Percentiles rank a stretch among this genome's conserved stretches.
Evolutionary conservation across 208 protist genomes (phyloP).

Genomic region (Leptomonas pyrrhocoris): DNA sequence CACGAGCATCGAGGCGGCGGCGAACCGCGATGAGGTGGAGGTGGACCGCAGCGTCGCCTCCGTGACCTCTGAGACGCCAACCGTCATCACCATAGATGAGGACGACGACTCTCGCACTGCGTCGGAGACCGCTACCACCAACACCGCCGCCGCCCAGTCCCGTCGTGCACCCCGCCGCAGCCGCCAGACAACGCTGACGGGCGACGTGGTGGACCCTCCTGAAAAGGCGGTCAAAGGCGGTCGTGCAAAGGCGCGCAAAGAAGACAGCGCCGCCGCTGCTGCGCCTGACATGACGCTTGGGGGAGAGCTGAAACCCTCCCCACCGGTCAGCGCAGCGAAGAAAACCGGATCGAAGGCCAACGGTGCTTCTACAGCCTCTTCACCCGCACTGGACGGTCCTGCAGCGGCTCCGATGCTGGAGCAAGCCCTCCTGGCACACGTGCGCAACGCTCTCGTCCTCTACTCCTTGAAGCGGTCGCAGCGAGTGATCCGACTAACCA

Average conservation of each 20-base stretch:
- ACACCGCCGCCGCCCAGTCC: background rate
- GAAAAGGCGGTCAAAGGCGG: background rate
- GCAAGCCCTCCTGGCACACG: constrained; percentile 11
- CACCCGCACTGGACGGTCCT: background rate
- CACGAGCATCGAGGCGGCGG: background rate
- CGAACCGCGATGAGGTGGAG: background rate
- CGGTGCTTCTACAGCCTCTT: background rate
- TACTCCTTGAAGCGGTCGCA: background rate
- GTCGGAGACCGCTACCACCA: background rate
- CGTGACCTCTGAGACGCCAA: background rate
- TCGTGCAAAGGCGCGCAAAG: background rate
- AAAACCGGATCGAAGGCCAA: background rate
- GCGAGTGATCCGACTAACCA: background rate
- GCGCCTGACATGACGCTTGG: background rate
- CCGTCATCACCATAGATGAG: background rate
- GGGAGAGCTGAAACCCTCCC: constrained; percentile 7
- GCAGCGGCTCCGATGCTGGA: constrained; percentile 7
- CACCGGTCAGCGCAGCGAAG: background rate
- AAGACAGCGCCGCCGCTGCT: background rate
- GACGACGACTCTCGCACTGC: no score
- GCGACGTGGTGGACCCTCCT: constrained; percentile 8
- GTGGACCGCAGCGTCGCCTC: constrained; percentile 2
- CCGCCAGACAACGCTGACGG: constrained; percentile 18
- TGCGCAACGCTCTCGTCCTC: constrained; percentile 11
- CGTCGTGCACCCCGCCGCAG: no score